Percentiles rank a stretch among this genome's conserved stretches.
These are phyloP conservation scores for Monilinia fructicola DNA, from an alignment of 2,329 filamentous ascomycete genomes.

Conservation along the genomic window DNA sequence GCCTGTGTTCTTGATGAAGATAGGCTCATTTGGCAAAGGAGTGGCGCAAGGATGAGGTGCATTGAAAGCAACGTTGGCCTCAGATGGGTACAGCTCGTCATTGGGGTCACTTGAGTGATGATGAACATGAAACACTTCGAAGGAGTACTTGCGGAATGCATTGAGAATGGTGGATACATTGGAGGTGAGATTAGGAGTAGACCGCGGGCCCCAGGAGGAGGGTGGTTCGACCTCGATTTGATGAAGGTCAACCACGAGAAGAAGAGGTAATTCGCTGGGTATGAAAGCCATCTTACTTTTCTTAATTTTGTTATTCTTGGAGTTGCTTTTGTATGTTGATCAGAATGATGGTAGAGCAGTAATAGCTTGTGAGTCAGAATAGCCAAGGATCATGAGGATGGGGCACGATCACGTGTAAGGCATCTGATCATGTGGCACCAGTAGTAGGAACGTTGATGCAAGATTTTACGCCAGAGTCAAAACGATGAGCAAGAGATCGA, in stretches of 20 bases:
- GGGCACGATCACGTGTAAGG: neutral
- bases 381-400: neutral
- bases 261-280: conserved; percentile 23
- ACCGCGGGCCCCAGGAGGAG: conserved; percentile 31
- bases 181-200: conserved; percentile 29
- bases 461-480: too few relatives aligned
- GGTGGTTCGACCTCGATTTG: conserved; percentile 27
- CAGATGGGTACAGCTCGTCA: conserved; percentile 25
- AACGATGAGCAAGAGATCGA: neutral
- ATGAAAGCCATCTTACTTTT: neutral
- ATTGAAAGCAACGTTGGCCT: conserved; percentile 25
- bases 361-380: neutral
- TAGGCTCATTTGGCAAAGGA: conserved; percentile 23
- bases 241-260: conserved; percentile 34
- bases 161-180: conserved; percentile 28
- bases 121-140: conserved; percentile 31
- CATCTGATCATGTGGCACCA: too few relatives aligned
- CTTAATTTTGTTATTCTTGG: neutral
- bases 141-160: conserved; percentile 27
- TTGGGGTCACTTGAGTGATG: conserved; percentile 28
- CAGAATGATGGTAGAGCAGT: neutral
- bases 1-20: conserved; percentile 31
- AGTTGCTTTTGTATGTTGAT: neutral
- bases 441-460: too few relatives aligned
- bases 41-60: conserved; percentile 28